Evolutionary conservation across 2,329 filamentous ascomycete species (phyloP), one percentile per base, ranked within the genome.

Genomic region (Fusarium pilosicola): DNA sequence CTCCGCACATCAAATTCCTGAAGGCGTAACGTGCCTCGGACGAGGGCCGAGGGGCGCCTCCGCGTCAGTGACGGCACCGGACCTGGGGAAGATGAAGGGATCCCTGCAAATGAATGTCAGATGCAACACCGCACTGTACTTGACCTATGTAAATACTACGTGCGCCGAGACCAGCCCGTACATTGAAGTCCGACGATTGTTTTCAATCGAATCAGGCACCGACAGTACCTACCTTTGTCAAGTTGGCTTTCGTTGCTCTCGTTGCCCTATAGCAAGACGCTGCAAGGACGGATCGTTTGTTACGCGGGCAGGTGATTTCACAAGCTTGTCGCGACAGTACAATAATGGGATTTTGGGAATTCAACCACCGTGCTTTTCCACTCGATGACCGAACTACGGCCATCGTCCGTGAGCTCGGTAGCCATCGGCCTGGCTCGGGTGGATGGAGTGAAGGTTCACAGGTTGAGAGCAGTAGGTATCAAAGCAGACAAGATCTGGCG

Each of bases 401-500:
- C 74, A 76, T 76, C 67, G 74, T 77, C 75, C 75, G 75, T 71
- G 42, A 26, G 36, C 62, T 82, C 80, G 81, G 81, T 78, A 80
- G 70, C 76, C 74, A 77, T 78, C 79, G 80, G 79, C 76, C 76
- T 80, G 62, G 74, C 79, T 82, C 80, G 81, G 80, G 72, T 77
- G 77, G 77, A 81, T 78, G 80, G 81, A 80, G 63, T 59, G 62
- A 72, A 65, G 39, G 15, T 60, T 60, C 41, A 62, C 60, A 51
- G 57, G 42, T 60, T 49, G 12, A 42, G 56, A 52, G 18, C 54
- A 30, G 30, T 34, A 34, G 32, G 32, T 22, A 51, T 45, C 24
- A 48, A 57, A 60, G 51, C 45, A 57, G 44, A 60, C 60, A 66
- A 71, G 58, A 60, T 68, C 60, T 57, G 57, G 55, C 64, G 55